phyloP scores from a whole-genome alignment of 148 eudicot species.

The Fagopyrum tataricum region DNA sequence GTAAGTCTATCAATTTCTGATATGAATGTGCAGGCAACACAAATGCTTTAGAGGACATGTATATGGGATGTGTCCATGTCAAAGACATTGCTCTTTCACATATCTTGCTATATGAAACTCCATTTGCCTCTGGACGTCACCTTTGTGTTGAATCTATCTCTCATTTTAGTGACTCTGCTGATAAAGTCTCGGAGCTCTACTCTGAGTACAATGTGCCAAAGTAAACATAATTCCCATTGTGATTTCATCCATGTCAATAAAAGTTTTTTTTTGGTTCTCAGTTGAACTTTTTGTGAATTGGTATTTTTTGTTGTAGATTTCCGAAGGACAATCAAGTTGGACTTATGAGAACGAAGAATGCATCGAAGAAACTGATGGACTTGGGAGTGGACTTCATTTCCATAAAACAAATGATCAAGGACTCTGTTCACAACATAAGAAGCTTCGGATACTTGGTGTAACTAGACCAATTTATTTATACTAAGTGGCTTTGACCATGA shows the following conservation, averaged over 20 bases:
- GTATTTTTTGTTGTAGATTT: constrained; percentile 33
- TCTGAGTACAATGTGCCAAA: constrained; percentile 63
- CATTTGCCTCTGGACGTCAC: constrained; percentile 63
- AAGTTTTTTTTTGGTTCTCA: constrained; percentile 13
- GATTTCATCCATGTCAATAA: not conserved
- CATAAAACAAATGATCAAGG: constrained; percentile 65
- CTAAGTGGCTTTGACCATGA: not conserved
- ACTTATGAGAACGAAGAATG: constrained; percentile 47
- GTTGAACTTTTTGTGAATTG: too few relatives aligned
- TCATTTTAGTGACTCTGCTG: constrained; percentile 69
- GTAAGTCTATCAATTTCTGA: not conserved
- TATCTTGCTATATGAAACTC: constrained; percentile 66
- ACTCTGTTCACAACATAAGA: constrained; percentile 61
- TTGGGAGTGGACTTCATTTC: constrained; percentile 64
- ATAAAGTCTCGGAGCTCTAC: constrained; percentile 61
- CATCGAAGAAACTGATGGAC: constrained; percentile 63
- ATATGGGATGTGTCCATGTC: constrained; percentile 73
- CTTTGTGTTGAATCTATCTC: constrained; percentile 64
- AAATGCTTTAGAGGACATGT: constrained; percentile 45
- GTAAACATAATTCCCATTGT: constrained; percentile 16
- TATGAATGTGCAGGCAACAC: constrained; percentile 42
- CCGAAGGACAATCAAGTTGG: constrained; percentile 77
- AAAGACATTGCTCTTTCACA: constrained; percentile 87
- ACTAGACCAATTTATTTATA: not conserved
- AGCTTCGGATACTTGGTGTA: constrained; percentile 12